These are phyloP conservation scores for Neurospora discreta DNA, from an alignment of 495 filamentous ascomycete species.

Conservation along the genomic window DNA sequence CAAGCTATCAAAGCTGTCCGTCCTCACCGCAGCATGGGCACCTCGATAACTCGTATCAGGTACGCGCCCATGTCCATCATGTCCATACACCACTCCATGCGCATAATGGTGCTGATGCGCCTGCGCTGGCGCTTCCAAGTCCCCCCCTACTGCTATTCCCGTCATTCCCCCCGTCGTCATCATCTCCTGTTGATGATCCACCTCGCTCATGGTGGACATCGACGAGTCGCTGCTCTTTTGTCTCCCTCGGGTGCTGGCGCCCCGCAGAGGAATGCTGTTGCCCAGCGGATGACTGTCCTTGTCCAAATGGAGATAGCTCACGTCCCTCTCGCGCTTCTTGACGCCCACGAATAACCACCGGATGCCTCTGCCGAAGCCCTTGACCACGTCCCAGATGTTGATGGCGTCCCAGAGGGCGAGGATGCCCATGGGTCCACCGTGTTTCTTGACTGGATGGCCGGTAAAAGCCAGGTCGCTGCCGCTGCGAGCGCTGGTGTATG, in stretches of 20 bases:
- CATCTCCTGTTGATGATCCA: background rate
- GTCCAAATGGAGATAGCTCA: constrained; percentile 22
- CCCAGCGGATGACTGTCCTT: background rate
- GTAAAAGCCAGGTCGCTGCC: constrained; percentile 33
- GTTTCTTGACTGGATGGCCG: constrained; percentile 26
- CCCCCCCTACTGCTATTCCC: background rate
- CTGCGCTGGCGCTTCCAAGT: background rate
- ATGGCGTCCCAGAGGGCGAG: constrained; percentile 57
- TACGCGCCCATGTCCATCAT: background rate
- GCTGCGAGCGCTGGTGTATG: constrained; percentile 11
- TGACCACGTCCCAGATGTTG: constrained; percentile 77
- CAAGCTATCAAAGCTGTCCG: background rate
- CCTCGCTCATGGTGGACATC: background rate
- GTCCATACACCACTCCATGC: background rate
- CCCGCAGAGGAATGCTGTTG: background rate
- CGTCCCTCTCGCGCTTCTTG: constrained; percentile 36
- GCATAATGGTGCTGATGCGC: background rate
- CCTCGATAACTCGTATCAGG: background rate
- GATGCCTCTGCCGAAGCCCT: constrained; percentile 63
- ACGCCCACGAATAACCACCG: constrained; percentile 72
- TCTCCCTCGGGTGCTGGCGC: background rate
- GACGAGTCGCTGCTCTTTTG: background rate
- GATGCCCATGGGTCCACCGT: constrained; percentile 52
- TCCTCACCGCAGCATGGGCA: background rate
- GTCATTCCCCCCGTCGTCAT: too few species aligned